Evolutionary conservation across 129 eudicot species (phyloP).

Genomic region (Solidago caesia): DNA sequence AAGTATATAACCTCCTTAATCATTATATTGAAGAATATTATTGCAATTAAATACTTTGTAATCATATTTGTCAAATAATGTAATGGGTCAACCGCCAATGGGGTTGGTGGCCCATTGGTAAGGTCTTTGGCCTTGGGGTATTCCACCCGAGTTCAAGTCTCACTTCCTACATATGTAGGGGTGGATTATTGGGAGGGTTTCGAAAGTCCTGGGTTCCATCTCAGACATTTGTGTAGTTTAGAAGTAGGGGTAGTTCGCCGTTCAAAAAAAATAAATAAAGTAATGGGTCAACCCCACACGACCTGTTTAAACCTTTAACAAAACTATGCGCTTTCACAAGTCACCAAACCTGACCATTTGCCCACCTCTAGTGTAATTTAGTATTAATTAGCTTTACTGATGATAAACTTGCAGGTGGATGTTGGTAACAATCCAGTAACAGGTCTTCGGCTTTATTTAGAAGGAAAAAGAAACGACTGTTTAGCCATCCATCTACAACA

Average conservation of each 20-base stretch:
- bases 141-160: no score
- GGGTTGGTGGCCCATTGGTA: no score
- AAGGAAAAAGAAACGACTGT: constrained; percentile 67
- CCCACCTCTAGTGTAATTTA: neutral
- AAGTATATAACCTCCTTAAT: neutral
- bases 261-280: neutral
- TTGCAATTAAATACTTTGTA: neutral
- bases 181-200: no score
- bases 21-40: neutral
- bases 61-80: neutral
- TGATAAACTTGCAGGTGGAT: constrained; percentile 51
- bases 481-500: constrained; percentile 77
- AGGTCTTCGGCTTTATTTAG: constrained; percentile 64
- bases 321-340: neutral
- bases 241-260: no score
- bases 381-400: constrained; percentile 4
- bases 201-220: no score
- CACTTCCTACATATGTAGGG: no score
- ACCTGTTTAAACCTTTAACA: neutral
- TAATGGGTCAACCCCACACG: neutral
- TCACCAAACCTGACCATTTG: neutral
- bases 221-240: no score
- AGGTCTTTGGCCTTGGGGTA: no score
- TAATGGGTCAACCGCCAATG: no score
- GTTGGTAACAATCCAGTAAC: constrained; percentile 60